Base-by-base conservation (phyloP, 148 eudicot species). In the Camellia sinensis region DNA sequence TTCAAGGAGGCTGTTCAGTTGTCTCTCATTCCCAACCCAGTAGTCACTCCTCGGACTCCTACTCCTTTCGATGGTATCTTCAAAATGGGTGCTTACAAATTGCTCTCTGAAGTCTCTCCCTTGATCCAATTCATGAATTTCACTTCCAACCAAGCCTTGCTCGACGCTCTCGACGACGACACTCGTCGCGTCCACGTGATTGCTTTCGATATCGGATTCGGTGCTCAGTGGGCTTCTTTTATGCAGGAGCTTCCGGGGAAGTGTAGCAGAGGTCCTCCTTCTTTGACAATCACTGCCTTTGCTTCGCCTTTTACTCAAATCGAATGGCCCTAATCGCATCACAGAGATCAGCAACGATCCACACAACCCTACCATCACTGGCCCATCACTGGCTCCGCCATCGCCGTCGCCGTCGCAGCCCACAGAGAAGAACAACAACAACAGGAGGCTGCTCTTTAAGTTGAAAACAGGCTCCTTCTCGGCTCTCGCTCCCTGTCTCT, bases 171-270 rank as follows among this genome's bases (percentile, higher is more conserved):
- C 54, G 87, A 80, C 0, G 87, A 81, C 2, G 81, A 81, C 2
- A 80, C 83, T 10, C 76, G 85, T 10, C 50, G 76, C 1, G 80
- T 90, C 59, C 93, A 90, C 48, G 85, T 90, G 1, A n/a, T 90
- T 0, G 93, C 88, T 73, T 88, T 90, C 44, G 93, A 90, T 79
- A 79, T 90, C 9, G 93, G 91, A 18, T 87, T 78, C 78, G 93
- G 91, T 62, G 88, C 88, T 21, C 87, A 85, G 43, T 90, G 93
- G 93, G 84, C 93, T n/a, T 90, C 93, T 50, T 85, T 90, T 68
- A 83, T 90, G 79, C 89, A 84, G 21, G 93, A 88, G 82, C 89
- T 90, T 70, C 86, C 89, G 0, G 68, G 59, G 22, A 79, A 84
- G 82, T 29, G 37, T 29, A 80, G 75, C 61, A 84, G 75, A 40